Evolutionary conservation across 768 basidiomycete genomes (phyloP).

Genomic region (Tylopilus vinaceipallidus): DNA sequence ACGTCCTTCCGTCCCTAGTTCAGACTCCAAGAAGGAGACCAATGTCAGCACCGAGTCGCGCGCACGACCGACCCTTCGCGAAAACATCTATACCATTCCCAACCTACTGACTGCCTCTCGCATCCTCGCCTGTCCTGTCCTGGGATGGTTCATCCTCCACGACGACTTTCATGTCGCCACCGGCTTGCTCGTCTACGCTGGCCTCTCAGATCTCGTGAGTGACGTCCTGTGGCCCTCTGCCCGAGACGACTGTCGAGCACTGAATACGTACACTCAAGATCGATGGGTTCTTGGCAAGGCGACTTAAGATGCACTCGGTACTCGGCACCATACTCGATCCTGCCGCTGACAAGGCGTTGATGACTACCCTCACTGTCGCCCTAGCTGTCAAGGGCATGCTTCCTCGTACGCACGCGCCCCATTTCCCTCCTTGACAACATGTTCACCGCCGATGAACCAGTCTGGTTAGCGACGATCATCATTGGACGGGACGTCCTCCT

Average conservation of each 20-base stretch:
- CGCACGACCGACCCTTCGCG: conserved; percentile 45
- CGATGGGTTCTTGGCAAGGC: conserved; percentile 88
- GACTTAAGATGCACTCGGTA: conserved; percentile 85
- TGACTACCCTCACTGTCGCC: conserved; percentile 91
- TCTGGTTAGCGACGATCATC: conserved; percentile 81
- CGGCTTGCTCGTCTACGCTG: conserved; percentile 82
- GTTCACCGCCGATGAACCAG: conserved; percentile 43
- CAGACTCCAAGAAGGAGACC: conserved; percentile 5
- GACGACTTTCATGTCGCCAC: conserved; percentile 82
- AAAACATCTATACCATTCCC: conserved; percentile 94
- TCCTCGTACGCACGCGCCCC: conserved; percentile 56
- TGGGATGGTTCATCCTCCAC: conserved; percentile 88
- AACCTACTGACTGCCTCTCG: conserved; percentile 87
- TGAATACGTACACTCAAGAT: conserved; percentile 45
- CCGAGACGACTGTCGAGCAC: conserved; percentile 2
- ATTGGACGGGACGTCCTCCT: conserved; percentile 87
- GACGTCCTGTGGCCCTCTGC: background rate
- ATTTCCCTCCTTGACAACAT: background rate
- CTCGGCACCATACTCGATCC: conserved; percentile 95
- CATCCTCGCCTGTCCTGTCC: conserved; percentile 82
- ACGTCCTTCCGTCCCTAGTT: conserved; percentile 9
- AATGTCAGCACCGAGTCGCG: conserved; percentile 1
- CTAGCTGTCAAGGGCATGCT: conserved; percentile 81
- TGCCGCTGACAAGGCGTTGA: conserved; percentile 92
- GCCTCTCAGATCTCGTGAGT: conserved; percentile 87